Conservation (phyloP, 2,329 filamentous ascomycete species). For the Endoconidiophora polonica region DNA sequence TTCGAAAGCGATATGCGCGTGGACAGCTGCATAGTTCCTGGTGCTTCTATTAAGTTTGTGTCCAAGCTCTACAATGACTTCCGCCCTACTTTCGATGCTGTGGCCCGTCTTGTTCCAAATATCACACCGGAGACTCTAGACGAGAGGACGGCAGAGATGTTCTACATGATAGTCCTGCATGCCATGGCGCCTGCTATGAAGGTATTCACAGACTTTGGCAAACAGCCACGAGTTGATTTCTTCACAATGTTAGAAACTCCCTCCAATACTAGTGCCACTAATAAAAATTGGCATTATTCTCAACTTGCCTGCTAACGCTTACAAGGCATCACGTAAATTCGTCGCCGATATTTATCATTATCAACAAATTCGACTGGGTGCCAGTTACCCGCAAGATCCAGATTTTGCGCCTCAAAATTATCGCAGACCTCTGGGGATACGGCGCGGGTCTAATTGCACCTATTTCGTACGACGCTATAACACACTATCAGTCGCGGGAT, state of each 20-base stretch:
- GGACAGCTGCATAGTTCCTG: slow-evolving; percentile 20
- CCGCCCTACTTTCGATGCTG: slow-evolving; percentile 48
- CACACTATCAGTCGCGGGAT: slow-evolving; percentile 37
- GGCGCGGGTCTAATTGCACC: slow-evolving; percentile 47
- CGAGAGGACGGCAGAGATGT: slow-evolving; percentile 44
- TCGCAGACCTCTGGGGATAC: slow-evolving; percentile 59
- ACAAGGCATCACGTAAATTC: slow-evolving; percentile 59
- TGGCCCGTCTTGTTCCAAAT: slow-evolving; percentile 46
- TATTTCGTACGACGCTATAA: slow-evolving; percentile 42
- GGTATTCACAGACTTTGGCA: slow-evolving; percentile 44
- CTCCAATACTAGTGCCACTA: too few relatives aligned
- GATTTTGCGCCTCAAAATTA: slow-evolving; percentile 67
- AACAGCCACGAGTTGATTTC: slow-evolving; percentile 65
- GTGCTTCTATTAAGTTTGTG: slow-evolving; percentile 19
- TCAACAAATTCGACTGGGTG: slow-evolving; percentile 47
- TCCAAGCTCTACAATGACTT: slow-evolving; percentile 31
- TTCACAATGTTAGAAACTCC: slow-evolving; percentile 37
- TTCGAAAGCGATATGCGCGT: neutral
- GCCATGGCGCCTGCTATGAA: slow-evolving; percentile 33
- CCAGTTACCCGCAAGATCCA: slow-evolving; percentile 43
- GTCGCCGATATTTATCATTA: slow-evolving; percentile 53
- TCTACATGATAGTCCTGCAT: slow-evolving; percentile 28
- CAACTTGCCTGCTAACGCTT: neutral
- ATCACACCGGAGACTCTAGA: slow-evolving; percentile 40
- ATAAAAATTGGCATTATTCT: too few relatives aligned